Conservation (phyloP, 257 asterid species). For the Fraxinus cuspidata region DNA sequence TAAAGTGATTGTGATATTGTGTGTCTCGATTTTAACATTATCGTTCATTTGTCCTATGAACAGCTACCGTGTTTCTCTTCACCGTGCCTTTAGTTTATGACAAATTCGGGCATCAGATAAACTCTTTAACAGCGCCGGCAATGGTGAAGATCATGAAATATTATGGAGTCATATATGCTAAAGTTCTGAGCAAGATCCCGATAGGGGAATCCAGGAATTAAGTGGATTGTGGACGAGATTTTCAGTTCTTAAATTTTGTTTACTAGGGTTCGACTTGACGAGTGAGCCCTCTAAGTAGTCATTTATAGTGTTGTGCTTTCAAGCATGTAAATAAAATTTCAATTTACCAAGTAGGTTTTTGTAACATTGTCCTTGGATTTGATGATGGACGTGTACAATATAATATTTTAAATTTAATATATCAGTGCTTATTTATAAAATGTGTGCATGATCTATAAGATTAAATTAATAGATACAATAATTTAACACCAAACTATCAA, state of each 20-base stretch:
- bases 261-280: no score
- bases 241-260: neutral
- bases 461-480: no score
- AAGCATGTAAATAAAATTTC: no score
- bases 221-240: neutral
- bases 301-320: no score
- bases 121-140: neutral
- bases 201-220: neutral
- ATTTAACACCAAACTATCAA: no score
- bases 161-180: neutral
- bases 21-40: neutral
- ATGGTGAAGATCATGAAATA: neutral
- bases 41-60: neutral
- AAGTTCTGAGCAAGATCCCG: neutral
- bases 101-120: neutral
- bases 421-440: no score
- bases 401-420: no score
- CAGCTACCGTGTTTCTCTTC: neutral
- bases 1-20: neutral
- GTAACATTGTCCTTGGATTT: no score
- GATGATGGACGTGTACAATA: no score
- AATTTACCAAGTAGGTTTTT: no score
- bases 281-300: no score
- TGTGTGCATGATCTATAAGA: no score
- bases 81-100: neutral